These are phyloP conservation scores for Multifurca ochricompacta DNA, from an alignment of 768 basidiomycete genomes.

Conservation along the genomic window DNA sequence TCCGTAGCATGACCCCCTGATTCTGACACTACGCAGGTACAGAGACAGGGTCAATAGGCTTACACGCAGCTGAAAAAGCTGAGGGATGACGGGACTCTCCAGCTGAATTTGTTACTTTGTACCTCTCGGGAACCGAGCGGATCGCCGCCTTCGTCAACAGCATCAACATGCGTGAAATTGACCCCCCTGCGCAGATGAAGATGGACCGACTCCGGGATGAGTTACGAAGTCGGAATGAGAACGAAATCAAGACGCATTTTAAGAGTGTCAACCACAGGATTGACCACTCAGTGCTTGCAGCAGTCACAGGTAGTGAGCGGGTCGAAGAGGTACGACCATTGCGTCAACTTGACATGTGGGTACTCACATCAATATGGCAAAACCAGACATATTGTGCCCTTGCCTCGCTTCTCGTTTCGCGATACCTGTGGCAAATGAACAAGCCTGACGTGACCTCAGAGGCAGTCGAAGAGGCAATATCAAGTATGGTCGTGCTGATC, in stretches of 20 bases:
- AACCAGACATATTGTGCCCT: constrained; percentile 4
- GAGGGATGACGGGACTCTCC: neutral
- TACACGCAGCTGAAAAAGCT: constrained; percentile 9
- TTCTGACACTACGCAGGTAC: constrained; percentile 3
- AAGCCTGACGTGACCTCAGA: constrained; percentile 3
- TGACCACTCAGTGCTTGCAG: constrained; percentile 8
- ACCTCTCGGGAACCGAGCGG: neutral
- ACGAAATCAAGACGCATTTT: constrained; percentile 6
- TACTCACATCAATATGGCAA: neutral
- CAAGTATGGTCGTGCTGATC: neutral
- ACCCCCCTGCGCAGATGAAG: constrained; percentile 2
- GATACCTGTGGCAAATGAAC: constrained; percentile 6
- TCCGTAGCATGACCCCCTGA: neutral
- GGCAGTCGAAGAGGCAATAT: neutral
- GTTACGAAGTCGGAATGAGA: neutral
- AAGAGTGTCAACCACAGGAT: constrained; percentile 13
- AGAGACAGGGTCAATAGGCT: neutral
- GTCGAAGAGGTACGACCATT: constrained; percentile 4
- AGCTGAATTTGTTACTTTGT: neutral
- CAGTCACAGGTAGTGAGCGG: constrained; percentile 11
- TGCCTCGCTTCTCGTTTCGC: constrained; percentile 3
- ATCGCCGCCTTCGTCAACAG: constrained; percentile 1
- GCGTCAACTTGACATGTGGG: neutral
- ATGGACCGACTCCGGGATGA: constrained; percentile 14
- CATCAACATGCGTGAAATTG: constrained; percentile 1